Base-by-base conservation (phyloP, 345 rosid genomes). In the Ceriops zippeliana region DNA sequence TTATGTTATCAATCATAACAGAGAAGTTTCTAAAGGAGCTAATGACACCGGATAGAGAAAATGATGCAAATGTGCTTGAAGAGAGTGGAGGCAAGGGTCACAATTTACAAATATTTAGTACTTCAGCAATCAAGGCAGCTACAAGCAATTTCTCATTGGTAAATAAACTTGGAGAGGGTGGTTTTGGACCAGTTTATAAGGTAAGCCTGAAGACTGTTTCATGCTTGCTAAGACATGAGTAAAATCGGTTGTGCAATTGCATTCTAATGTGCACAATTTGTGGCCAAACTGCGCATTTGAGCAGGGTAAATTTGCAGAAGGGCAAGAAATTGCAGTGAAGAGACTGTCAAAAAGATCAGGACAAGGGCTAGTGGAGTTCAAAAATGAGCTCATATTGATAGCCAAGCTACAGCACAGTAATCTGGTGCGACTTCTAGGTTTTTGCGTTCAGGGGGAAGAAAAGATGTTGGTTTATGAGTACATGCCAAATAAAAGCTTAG, bases 311-410 rank as follows among this genome's bases (percentile, higher is more conserved):
- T 57, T 76, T 5, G 27, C 56, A 0, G 62, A 67, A 0, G 79
- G 73, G 13, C 35, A 7, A 10, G 73, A 77, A 56, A 61, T 72
- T 67, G 80, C 76, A 21, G 71, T 76, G 3, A 76, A 71, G 21
- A 71, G 72, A 52, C 52, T 71, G 2, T 71, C 75, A 20, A 52
- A 56, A 20, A 66, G 61, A 20, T 71, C 76, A 5, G 51, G 75
- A 49, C 76, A 76, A 66, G 80, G 76, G 13, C 70, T 76, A 4
- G 38, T 61, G 21, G 80, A 76, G 59, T 76, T 62, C 34, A 76
- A 76, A 26, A 76, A 76, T 56, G 75, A 76, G 65, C 79, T 67
- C 17, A 58, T 70, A 47, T 27, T 71, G n/a, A 72, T 72, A 52
- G 73, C 80, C 11, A 76, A 63, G 26, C 27, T 72, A 4, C 73